A percentile compares a stretch with the other conserved stretches of the same genome.
Evolutionary conservation across 2,329 filamentous ascomycete species (phyloP).

Genomic region (Dothideomycetes sp.): DNA sequence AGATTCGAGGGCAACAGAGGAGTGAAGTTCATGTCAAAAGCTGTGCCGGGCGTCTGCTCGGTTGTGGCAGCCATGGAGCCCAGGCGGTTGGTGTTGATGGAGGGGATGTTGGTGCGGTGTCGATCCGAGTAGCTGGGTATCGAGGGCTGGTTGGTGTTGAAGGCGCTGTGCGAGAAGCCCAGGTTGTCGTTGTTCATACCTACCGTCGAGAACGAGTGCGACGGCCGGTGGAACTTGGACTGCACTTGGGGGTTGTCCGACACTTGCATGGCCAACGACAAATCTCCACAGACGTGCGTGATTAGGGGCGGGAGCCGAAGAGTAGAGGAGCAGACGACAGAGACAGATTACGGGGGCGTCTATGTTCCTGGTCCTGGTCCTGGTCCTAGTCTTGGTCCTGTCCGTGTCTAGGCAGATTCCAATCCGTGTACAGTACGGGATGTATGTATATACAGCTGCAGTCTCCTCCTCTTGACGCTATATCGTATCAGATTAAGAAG

Average conservation of each 20-base stretch:
- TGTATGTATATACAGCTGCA: slow-evolving; percentile 9
- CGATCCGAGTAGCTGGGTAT: slow-evolving; percentile 77
- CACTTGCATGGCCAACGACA: slow-evolving; percentile 78
- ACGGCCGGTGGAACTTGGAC: slow-evolving; percentile 39
- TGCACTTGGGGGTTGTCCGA: slow-evolving; percentile 56
- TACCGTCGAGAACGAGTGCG: slow-evolving; percentile 67
- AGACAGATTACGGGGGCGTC: not conserved
- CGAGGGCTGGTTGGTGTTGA: slow-evolving; percentile 66
- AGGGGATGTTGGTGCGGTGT: slow-evolving; percentile 77
- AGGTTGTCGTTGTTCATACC: slow-evolving; percentile 64
- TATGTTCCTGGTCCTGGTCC: no score
- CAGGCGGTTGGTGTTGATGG: slow-evolving; percentile 72
- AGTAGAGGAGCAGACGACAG: not conserved
- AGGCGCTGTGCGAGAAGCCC: slow-evolving; percentile 87
- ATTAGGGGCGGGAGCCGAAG: not conserved
- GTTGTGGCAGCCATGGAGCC: slow-evolving; percentile 55
- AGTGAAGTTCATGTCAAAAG: slow-evolving; percentile 97
- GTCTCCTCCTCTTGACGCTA: slow-evolving; percentile 10
- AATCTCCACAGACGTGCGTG: slow-evolving; percentile 13
- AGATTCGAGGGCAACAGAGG: slow-evolving; percentile 90
- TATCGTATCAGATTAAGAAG: slow-evolving; percentile 12
- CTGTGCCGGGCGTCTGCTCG: slow-evolving; percentile 77
- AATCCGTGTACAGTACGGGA: not conserved
- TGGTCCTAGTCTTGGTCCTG: no score
- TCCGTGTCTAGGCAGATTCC: no score